Evolutionary conservation across 768 basidiomycete species (phyloP), one percentile per base, ranked within the genome.

Genomic region (Trametes cubensis): DNA sequence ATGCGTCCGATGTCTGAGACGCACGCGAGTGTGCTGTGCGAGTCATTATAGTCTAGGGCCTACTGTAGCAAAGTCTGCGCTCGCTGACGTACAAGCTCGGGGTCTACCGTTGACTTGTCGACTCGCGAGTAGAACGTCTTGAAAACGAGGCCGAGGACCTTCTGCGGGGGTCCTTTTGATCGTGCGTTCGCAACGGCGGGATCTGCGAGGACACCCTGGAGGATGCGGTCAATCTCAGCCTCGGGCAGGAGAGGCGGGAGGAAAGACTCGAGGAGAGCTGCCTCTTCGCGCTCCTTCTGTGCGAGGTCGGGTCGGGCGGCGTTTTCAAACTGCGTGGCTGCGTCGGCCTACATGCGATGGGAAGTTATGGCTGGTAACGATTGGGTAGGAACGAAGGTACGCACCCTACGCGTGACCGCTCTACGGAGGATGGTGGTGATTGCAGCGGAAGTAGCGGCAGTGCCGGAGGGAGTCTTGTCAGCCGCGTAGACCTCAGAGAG

Each of bases 221-320:
- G 77, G n/a, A 79, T 68, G 28, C 60, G 67, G 67, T 89, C 85
- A 65, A 90, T 78, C 44, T 85, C 83, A 17, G 73, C 73, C 61
- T 78, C 79, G n/a, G 84, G 75, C 34, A 89, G 74, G 57, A 83
- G 74, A 1, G 90, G 81, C 11, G 89, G 90, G 21, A 90, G 69
- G 64, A 86, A 85, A 46, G 73, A 71, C 25, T 81, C 73, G 44
- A 91, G 73, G 30, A 88, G 69, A 45, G 76, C 74, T n/a, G 77
- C 84, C 76, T 91, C 88, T 28, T 71, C 72, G 6, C 72, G 69
- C 74, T 90, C 88, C 65, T 84, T 86, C 46, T 80, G 79, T 23
- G 87, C 88, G 41, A 91, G 81, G 57, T 91, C 89, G 1, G 74
- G 73, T 46, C 90, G 81, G n/a, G 80, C 77, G 23, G 85, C 87